These are phyloP conservation scores for Zizania latifolia DNA, from an alignment of 176 grass and related monocot species.

Conservation along the genomic window DNA sequence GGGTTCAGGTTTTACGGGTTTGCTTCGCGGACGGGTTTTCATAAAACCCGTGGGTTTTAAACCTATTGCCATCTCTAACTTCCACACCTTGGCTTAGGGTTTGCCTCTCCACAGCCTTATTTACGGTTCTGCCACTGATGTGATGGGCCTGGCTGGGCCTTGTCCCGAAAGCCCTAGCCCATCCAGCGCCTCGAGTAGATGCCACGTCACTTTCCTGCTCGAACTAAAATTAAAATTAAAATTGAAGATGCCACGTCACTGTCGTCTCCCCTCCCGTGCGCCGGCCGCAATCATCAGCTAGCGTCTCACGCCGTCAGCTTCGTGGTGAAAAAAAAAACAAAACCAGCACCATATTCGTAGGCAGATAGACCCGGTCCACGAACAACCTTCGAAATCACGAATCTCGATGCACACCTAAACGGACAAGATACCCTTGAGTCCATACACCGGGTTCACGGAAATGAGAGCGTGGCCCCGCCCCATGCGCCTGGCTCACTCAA, in stretches of 20 bases:
- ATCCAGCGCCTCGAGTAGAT: not conserved
- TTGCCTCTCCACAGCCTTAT: not conserved
- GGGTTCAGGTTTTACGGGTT: no score
- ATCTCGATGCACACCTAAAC: not conserved
- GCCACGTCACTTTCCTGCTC: not conserved
- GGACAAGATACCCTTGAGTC: not conserved
- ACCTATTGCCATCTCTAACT: no score
- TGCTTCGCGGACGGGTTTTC: no score
- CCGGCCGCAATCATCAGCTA: not conserved
- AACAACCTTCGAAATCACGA: accelerated
- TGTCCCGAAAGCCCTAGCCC: not conserved
- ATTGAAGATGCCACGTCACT: not conserved
- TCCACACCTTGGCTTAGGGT: not conserved
- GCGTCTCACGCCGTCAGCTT: conserved; percentile 2
- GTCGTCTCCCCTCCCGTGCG: not conserved
- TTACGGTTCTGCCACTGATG: not conserved
- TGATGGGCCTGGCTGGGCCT: not conserved
- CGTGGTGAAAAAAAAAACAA: not conserved
- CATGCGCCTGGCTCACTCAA: not conserved
- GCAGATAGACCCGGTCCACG: not conserved
- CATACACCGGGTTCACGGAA: conserved; percentile 8
- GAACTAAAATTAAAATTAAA: not conserved
- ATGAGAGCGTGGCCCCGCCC: not conserved
- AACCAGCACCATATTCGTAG: no score
- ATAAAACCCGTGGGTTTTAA: no score